Evolutionary conservation across 2,329 filamentous ascomycete genomes (phyloP).

Genomic region (Aspergillus versicolor): DNA sequence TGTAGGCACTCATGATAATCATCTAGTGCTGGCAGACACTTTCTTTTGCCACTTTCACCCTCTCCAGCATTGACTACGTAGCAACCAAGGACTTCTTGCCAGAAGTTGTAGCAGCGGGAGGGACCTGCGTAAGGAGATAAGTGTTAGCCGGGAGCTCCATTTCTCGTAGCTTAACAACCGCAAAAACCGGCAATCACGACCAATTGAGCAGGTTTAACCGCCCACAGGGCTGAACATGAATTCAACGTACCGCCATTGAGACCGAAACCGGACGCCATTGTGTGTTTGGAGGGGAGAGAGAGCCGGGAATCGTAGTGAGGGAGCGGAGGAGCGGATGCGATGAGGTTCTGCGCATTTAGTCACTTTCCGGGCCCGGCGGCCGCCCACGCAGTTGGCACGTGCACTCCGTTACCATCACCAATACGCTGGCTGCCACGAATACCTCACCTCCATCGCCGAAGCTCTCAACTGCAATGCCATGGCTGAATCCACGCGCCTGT

Average conservation of each 20-base stretch:
- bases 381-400: slow-evolving; percentile 20
- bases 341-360: slow-evolving; percentile 28
- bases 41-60: slow-evolving; percentile 80
- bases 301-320: slow-evolving; percentile 20
- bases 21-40: slow-evolving; percentile 81
- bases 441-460: slow-evolving; percentile 25
- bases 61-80: slow-evolving; percentile 90
- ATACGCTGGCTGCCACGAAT: slow-evolving; percentile 21
- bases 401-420: slow-evolving; percentile 12
- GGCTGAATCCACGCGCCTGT: slow-evolving; percentile 43
- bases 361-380: slow-evolving; percentile 15
- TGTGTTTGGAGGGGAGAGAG: slow-evolving; percentile 22
- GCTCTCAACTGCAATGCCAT: slow-evolving; percentile 28
- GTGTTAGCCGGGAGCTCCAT: slow-evolving; percentile 25
- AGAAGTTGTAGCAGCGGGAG: slow-evolving; percentile 95
- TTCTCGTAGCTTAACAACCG: slow-evolving; percentile 14
- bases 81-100: slow-evolving; percentile 98
- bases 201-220: slow-evolving; percentile 9
- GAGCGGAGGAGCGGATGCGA: slow-evolving; percentile 29
- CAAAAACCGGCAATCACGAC: slow-evolving; percentile 13
- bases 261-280: slow-evolving; percentile 53
- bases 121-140: slow-evolving; percentile 50
- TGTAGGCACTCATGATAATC: slow-evolving; percentile 99
- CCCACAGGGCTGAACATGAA: background rate
- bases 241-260: slow-evolving; percentile 53